Base-by-base conservation (phyloP, 2,329 filamentous ascomycete species). In the Fusarium veterinarium region DNA sequence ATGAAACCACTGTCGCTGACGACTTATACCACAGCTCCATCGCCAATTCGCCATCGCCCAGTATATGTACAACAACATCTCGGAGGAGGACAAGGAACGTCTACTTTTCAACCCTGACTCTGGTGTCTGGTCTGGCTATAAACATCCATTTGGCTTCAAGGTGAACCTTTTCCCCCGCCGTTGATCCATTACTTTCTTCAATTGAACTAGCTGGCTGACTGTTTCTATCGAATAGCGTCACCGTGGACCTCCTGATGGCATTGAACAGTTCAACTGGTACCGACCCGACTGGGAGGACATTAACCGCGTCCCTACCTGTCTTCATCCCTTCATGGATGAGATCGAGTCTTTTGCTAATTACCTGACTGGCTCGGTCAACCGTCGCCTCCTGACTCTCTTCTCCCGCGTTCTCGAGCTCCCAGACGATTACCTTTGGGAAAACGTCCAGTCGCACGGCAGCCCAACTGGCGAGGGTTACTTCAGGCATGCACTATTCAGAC, bases 191-290 rank as follows among this genome's bases (percentile, higher is more conserved):
- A 19, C 1, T 25, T 7, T 13, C 0, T 25, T 28, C 2, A 33
- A 7, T 30, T 20, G n/a, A 11, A 28, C 13, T 76, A 63, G 60
- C 53, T 48, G 0, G 8, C 28, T 31, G 7, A 48, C 20, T 41
- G 1, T 5, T 12, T 3, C 9, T 1, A 0, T n/a, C 20, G 4
- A 6, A 30, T 59, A 84, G 82, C 83, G 85, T 49, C 76, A 83
- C 42, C 81, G 80, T 4, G 85, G 83, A 4, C 73, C 80, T 17
- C 75, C 81, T 20, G 86, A 87, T 72, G 86, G 85, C 6, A 87
- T 87, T 60, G 86, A 88, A 69, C 86, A 88, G 66, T 88, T 87
- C 78, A 88, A 88, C 77, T 87, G 83, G 82, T 88, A 87, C 78
- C 83, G 80, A 30, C 76, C 76, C 2, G 85, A 87, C 51, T 87